Evolutionary conservation across 495 filamentous ascomycete genomes (phyloP).

Genomic region (Xylaria intraflava): DNA sequence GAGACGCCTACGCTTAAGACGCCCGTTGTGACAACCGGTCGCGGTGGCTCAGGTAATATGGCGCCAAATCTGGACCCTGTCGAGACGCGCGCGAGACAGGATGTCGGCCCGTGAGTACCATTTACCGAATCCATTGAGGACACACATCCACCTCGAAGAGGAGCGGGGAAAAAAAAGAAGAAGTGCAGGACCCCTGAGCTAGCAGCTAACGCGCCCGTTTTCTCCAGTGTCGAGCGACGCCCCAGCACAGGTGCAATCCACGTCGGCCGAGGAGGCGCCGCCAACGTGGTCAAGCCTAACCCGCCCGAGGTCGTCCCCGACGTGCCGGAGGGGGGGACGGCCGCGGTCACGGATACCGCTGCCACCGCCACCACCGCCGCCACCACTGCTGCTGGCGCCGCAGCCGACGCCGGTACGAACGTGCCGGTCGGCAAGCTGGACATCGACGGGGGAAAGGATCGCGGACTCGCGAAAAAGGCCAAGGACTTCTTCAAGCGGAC

Average conservation of each 20-base stretch:
- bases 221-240: slow-evolving; percentile 32
- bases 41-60: slow-evolving; percentile 65
- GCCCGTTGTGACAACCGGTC: slow-evolving; percentile 73
- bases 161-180: not conserved
- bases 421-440: not conserved
- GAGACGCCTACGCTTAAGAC: slow-evolving; percentile 78
- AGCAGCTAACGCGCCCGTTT: not conserved
- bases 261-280: slow-evolving; percentile 51
- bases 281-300: slow-evolving; percentile 43
- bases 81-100: slow-evolving; percentile 71
- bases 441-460: slow-evolving; percentile 19
- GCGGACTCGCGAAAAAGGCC: slow-evolving; percentile 45
- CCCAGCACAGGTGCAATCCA: slow-evolving; percentile 34
- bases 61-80: slow-evolving; percentile 56
- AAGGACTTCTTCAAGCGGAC: slow-evolving; percentile 50
- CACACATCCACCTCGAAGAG: not conserved
- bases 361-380: slow-evolving; percentile 17
- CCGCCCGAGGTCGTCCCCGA: not conserved
- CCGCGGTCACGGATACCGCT: not conserved
- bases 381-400: slow-evolving; percentile 15
- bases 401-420: slow-evolving; percentile 10
- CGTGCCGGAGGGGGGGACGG: not conserved
- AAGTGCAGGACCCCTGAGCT: no score
- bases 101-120: slow-evolving; percentile 57
- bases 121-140: not conserved